These are phyloP conservation scores for Aspergillus phoenicis DNA, from an alignment of 2,329 filamentous ascomycete species.

Conservation along the genomic window DNA sequence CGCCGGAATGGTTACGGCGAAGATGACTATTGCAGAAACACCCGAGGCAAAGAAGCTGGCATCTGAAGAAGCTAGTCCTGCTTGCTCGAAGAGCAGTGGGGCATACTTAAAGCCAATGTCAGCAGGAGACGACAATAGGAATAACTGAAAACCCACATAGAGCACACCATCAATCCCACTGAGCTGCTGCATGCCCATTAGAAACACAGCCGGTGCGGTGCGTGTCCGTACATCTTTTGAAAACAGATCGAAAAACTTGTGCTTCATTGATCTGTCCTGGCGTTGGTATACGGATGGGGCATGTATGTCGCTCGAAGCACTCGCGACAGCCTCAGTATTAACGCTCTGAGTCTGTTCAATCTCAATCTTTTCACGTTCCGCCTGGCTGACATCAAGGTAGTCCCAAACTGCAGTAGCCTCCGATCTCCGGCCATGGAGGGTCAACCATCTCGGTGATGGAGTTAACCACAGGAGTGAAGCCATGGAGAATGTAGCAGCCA, in stretches of 20 bases:
- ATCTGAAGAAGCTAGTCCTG: conserved; percentile 57
- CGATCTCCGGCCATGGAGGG: conserved; percentile 48
- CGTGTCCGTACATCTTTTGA: conserved; percentile 49
- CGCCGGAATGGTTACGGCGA: conserved; percentile 60
- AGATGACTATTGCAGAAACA: conserved; percentile 61
- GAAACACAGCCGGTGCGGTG: conserved; percentile 57
- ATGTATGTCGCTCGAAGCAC: conserved; percentile 3
- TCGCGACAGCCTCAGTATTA: conserved; percentile 6
- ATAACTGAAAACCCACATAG: conserved; percentile 49
- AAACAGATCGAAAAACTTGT: conserved; percentile 37
- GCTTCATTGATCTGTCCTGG: conserved; percentile 14
- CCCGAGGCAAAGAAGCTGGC: conserved; percentile 64
- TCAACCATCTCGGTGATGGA: conserved; percentile 62
- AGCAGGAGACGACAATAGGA: not conserved
- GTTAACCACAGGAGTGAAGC: conserved; percentile 50
- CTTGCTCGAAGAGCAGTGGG: conserved; percentile 61
- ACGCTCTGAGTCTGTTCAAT: conserved; percentile 28
- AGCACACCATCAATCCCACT: conserved; percentile 65
- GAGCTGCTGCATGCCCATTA: conserved; percentile 63
- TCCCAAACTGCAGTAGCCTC: conserved; percentile 52
- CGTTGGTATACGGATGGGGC: not conserved
- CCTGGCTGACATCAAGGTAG: conserved; percentile 47
- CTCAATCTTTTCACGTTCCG: conserved; percentile 54
- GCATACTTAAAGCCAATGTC: conserved; percentile 52
- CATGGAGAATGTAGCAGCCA: conserved; percentile 45